Percentiles rank a stretch among this genome's conserved stretches.
Evolutionary conservation across 23 red algal genomes (phyloP).

Genomic region (Chondrus crispus): DNA sequence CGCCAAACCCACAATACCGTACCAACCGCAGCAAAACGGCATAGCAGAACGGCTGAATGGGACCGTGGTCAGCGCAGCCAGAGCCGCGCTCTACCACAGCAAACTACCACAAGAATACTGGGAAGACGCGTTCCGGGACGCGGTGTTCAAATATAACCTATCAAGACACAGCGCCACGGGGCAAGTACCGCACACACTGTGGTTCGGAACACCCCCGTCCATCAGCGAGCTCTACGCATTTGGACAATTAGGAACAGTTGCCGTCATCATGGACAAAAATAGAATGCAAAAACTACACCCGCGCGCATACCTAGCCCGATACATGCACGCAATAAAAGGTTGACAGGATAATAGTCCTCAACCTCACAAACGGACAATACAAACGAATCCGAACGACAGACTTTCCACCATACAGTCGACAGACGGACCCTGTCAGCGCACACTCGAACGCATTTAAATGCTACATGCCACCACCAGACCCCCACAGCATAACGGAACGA

Average conservation of each 20-base stretch:
- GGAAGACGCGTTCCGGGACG: not conserved
- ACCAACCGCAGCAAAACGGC: not conserved
- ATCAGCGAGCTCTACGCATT: not conserved
- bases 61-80: not conserved
- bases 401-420: not conserved
- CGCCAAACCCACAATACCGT: not conserved
- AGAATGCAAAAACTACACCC: not conserved
- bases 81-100: not conserved
- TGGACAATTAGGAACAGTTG: not conserved
- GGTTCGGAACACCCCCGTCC: not conserved
- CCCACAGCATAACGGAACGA: not conserved
- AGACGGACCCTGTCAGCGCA: not conserved
- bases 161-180: not conserved
- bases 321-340: not conserved
- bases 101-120: not conserved
- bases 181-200: not conserved
- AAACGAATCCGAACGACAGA: not conserved
- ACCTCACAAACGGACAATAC: not conserved
- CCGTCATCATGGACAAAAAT: not conserved
- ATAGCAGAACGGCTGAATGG: not conserved
- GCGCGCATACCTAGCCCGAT: not conserved
- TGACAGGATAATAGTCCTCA: not conserved
- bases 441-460: not conserved
- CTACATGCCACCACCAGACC: not conserved
- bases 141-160: constrained; percentile 18